phyloP scores from a whole-genome alignment of 129 eudicot species.

The Centella asiatica region DNA sequence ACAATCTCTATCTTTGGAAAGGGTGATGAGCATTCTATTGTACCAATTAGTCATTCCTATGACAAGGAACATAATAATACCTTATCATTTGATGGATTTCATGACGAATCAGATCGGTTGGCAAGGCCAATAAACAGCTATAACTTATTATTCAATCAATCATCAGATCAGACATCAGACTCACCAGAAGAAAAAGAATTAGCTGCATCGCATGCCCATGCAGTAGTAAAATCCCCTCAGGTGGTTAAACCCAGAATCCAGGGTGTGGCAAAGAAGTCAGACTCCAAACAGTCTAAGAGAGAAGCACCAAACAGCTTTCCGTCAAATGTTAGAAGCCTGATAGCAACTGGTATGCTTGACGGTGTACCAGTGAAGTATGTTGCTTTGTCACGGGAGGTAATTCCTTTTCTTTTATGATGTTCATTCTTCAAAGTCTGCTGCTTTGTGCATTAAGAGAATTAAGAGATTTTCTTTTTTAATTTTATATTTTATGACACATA shows the following conservation, averaged over 20 bases:
- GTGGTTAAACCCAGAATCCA: slow-evolving; percentile 29
- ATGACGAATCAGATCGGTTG: slow-evolving; percentile 43
- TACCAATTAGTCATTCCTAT: slow-evolving; percentile 29
- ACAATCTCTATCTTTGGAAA: slow-evolving; percentile 25
- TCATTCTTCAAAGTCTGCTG: background rate
- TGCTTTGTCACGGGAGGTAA: slow-evolving; percentile 63
- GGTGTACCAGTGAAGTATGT: slow-evolving; percentile 79
- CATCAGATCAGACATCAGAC: slow-evolving; percentile 36
- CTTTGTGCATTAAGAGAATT: background rate
- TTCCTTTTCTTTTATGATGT: background rate
- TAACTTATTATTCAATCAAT: slow-evolving; percentile 44
- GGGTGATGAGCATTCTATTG: slow-evolving; percentile 31
- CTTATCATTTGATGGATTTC: slow-evolving; percentile 56
- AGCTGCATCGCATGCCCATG: slow-evolving; percentile 34
- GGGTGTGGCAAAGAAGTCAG: slow-evolving; percentile 33
- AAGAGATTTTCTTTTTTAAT: background rate
- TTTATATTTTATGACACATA: no score
- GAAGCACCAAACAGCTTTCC: slow-evolving; percentile 90
- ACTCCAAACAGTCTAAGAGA: slow-evolving; percentile 50
- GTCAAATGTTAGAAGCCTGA: slow-evolving; percentile 76
- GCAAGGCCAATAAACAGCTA: slow-evolving; percentile 39
- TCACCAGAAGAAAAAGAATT: slow-evolving; percentile 33
- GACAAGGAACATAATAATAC: slow-evolving; percentile 31
- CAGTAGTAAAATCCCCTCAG: slow-evolving; percentile 22
- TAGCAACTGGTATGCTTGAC: slow-evolving; percentile 82